Percentiles rank a stretch among this genome's conserved stretches.
phyloP scores from a whole-genome alignment of 75 land plant genomes.

The Picea sitchensis region DNA sequence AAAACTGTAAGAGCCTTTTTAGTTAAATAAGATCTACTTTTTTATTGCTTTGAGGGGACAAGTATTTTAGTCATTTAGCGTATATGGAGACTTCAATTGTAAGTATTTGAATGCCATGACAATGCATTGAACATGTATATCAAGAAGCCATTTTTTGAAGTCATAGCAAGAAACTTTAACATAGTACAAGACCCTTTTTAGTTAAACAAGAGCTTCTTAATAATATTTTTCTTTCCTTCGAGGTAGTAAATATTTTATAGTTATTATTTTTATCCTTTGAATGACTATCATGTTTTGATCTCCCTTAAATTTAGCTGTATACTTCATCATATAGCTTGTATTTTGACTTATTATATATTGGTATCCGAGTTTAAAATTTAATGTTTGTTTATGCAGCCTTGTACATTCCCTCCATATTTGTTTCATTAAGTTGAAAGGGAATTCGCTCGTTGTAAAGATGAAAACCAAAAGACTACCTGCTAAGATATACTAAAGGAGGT shows the following conservation, averaged over 20 bases:
- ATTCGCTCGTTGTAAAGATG: constrained; percentile 87
- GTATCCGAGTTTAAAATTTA: neutral
- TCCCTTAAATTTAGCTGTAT: no score
- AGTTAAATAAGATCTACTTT: no score
- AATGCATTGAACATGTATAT: neutral
- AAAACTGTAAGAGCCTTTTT: no score
- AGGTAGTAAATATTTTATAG: neutral
- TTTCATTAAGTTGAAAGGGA: constrained; percentile 89
- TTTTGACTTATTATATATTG: neutral
- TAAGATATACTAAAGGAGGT: constrained; percentile 84
- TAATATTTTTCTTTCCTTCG: neutral
- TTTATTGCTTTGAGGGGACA: no score
- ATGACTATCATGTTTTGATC: no score
- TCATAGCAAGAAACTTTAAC: neutral
- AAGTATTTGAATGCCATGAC: neutral
- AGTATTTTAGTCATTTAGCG: neutral
- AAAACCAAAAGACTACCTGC: constrained; percentile 61
- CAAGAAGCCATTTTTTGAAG: neutral
- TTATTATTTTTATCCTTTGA: neutral
- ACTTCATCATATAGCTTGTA: neutral
- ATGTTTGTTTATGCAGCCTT: constrained; percentile 43
- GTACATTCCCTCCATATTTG: constrained; percentile 70
- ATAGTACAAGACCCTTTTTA: neutral
- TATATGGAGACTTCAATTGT: neutral
- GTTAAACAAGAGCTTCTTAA: neutral